phyloP scores from a whole-genome alignment of 1,284 basidiomycete species.

The Meira miltonrushii region DNA sequence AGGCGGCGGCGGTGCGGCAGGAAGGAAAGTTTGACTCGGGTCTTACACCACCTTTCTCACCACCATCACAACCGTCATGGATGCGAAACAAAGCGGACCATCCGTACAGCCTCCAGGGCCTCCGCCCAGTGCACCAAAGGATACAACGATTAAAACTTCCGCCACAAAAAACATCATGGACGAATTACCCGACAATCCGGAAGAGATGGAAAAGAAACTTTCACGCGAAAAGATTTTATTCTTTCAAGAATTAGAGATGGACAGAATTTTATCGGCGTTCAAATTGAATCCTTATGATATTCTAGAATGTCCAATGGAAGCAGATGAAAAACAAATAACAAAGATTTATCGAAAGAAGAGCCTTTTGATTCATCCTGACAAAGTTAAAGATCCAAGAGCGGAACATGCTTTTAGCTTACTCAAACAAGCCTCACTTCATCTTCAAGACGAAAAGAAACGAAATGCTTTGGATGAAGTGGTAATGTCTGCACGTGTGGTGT shows the following conservation, averaged over 20 bases:
- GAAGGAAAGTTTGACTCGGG: not conserved
- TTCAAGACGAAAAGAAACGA: conserved; percentile 49
- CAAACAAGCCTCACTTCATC: conserved; percentile 56
- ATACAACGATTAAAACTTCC: conserved; percentile 22
- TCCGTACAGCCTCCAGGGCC: not conserved
- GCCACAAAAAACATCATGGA: conserved; percentile 12
- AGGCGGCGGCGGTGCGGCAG: not conserved
- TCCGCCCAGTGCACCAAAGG: conserved; percentile 9
- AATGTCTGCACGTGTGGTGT: conserved; percentile 51
- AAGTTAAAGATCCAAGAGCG: conserved; percentile 58
- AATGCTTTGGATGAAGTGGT: conserved; percentile 53
- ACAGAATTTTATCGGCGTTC: conserved; percentile 58
- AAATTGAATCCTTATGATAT: conserved; percentile 61
- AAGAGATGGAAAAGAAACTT: conserved; percentile 7
- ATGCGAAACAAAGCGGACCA: not conserved
- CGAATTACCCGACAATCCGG: conserved; percentile 7
- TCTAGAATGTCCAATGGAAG: conserved; percentile 56
- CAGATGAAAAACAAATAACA: conserved; percentile 57
- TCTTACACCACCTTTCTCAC: not conserved
- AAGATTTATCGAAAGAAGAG: conserved; percentile 59
- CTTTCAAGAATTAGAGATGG: conserved; percentile 55
- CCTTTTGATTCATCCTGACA: conserved; percentile 61
- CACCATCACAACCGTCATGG: not conserved
- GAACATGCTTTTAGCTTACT: conserved; percentile 59
- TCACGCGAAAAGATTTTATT: conserved; percentile 31